These are phyloP conservation scores for Diplosphaera chodatii DNA, from an alignment of 139 green algal species.

Conservation along the genomic window DNA sequence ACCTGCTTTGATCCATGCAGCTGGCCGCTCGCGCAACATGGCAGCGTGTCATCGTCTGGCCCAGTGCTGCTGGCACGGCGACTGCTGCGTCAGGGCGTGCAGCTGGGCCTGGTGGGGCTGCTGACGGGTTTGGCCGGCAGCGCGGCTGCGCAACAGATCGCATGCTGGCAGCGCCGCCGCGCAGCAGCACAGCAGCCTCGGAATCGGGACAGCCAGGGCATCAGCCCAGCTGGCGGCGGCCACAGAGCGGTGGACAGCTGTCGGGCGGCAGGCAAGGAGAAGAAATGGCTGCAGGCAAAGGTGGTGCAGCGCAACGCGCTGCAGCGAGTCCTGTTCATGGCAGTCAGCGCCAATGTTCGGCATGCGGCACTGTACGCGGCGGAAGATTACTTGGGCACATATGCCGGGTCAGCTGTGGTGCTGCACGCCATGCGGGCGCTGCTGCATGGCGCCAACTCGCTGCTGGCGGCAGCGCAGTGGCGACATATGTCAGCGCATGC, in stretches of 20 bases:
- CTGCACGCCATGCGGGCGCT: not conserved
- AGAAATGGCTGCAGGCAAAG: too few species aligned
- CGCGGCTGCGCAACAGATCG: not conserved
- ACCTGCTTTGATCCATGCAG: too few species aligned
- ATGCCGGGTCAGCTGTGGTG: not conserved
- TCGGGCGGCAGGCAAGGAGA: too few species aligned
- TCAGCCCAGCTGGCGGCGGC: too few species aligned
- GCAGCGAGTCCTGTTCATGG: not conserved
- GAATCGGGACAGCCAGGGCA: too few species aligned
- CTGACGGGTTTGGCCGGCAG: not conserved
- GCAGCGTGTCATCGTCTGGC: too few species aligned
- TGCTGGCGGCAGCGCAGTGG: not conserved
- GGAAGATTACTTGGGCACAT: not conserved
- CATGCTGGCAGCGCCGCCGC: not conserved
- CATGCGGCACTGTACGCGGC: not conserved
- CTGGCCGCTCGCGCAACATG: too few species aligned
- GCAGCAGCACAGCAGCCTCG: too few species aligned
- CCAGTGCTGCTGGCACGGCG: not conserved
- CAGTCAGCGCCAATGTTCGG: not conserved
- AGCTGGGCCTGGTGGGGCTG: not conserved
- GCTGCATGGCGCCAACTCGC: not conserved
- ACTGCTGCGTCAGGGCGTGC: not conserved
- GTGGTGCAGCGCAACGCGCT: not conserved
- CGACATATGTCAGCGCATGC: not conserved
- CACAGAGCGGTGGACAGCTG: too few species aligned